Percentiles rank a stretch among this genome's conserved stretches.
Conservation (phyloP, 2,329 filamentous ascomycete species). For the Camptophora hylomeconis region DNA sequence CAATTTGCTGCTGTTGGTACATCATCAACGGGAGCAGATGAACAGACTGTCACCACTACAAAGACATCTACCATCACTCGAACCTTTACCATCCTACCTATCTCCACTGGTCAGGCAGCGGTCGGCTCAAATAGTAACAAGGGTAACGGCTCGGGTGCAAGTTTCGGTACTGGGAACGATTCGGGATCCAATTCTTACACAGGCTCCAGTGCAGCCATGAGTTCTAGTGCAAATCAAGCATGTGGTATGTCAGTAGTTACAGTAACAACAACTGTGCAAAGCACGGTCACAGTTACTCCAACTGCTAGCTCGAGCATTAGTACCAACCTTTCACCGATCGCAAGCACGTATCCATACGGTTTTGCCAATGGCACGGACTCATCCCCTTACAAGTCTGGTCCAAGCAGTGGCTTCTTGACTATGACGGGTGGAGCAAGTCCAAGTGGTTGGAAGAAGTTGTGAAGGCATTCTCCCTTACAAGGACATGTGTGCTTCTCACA, state of each 20-base stretch:
- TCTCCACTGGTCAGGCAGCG: neutral
- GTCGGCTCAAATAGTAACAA: neutral
- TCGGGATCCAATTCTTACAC: neutral
- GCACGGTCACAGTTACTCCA: constrained; percentile 3
- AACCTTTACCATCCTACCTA: neutral
- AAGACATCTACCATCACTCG: neutral
- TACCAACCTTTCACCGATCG: neutral
- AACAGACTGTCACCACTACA: neutral
- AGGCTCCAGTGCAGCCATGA: no score
- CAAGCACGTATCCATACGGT: neutral
- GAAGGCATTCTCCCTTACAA: no score
- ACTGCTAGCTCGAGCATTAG: neutral
- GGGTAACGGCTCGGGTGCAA: neutral
- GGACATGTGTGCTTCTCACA: no score
- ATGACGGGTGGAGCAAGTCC: neutral
- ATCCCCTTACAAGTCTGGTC: neutral
- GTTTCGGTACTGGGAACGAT: neutral
- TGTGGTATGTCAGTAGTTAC: constrained; percentile 3
- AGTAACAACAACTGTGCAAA: constrained; percentile 2
- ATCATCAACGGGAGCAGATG: no score
- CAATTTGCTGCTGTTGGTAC: no score
- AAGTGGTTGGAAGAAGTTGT: neutral
- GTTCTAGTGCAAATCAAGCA: neutral
- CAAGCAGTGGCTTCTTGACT: constrained; percentile 2
- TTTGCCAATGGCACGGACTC: constrained; percentile 2